Evolutionary conservation across 805 yeast species (phyloP).

Genomic region (Wickerhamomyces ciferrii): DNA sequence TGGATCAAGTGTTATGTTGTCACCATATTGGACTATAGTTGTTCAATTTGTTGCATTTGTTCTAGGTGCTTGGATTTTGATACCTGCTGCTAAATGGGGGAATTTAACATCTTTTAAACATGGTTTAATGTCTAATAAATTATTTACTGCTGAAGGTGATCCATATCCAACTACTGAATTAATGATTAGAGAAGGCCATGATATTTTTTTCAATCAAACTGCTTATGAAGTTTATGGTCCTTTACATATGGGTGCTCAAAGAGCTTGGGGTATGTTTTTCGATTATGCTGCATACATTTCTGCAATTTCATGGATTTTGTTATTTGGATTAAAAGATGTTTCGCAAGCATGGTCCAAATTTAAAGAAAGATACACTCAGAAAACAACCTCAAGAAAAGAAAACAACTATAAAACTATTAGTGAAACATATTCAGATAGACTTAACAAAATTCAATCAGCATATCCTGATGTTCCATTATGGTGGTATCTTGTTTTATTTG

Average conservation of each 20-base stretch:
- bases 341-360: slow-evolving; percentile 13
- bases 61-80: slow-evolving; percentile 40
- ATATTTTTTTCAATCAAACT: slow-evolving; percentile 31
- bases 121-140: slow-evolving; percentile 44
- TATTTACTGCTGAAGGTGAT: slow-evolving; percentile 32
- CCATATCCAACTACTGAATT: slow-evolving; percentile 37
- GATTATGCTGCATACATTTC: slow-evolving; percentile 48
- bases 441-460: slow-evolving; percentile 33
- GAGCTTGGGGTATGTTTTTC: slow-evolving; percentile 46
- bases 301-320: slow-evolving; percentile 39
- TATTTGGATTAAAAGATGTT: slow-evolving; percentile 21
- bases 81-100: slow-evolving; percentile 45
- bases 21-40: slow-evolving; percentile 48
- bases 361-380: background rate
- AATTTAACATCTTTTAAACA: slow-evolving; percentile 15
- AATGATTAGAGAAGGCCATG: slow-evolving; percentile 21
- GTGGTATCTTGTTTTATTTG: slow-evolving; percentile 36
- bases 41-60: slow-evolving; percentile 43
- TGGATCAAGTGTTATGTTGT: slow-evolving; percentile 41
- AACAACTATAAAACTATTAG: background rate
- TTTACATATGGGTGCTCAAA: slow-evolving; percentile 40
- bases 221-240: slow-evolving; percentile 42
- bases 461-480: slow-evolving; percentile 37
- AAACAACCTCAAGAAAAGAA: background rate
- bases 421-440: slow-evolving; percentile 31